Evolutionary conservation across 2,329 filamentous ascomycete species (phyloP), one percentile per base, ranked within the genome.

Genomic region (Aspergillus brunneoviolaceus): DNA sequence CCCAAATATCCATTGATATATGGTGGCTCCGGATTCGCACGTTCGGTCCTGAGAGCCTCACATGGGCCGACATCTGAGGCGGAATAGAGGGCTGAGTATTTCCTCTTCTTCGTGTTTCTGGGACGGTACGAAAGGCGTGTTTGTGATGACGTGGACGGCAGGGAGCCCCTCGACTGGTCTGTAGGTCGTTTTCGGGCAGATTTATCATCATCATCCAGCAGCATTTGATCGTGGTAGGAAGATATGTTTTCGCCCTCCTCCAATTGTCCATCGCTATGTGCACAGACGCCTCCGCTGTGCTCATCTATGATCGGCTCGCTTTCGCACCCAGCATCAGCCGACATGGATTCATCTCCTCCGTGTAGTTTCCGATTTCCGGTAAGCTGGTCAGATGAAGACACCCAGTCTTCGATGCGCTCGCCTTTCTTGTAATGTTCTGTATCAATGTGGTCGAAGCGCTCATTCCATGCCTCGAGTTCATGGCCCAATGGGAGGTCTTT

Each of bases 401-500:
- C 42, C 76, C 76, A 78, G 39, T 71, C 65, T 6, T 59, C 66
- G 23, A 77, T 75, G 6, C 66, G 65, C 55, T 75, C 62, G 4
- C 74, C 74, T 55, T 76, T 74, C 51, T 73, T 75, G 58, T 79
- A 80, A 66, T 81, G 79, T 53, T 75, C 64, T 16, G 84, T 74
- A 60, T 92, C 91, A 64, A 96, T 93, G 69, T 96, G 92, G 66
- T 93, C 79, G 64, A 85, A 86, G 2, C 87, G 75, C 63, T 85
- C 82, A 7, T 84, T 84, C 83, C 84, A 85, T 0, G 86, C 85
- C 25, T 83, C 83, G 1, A 80, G 72, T 4, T 83, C 81, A 35
- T 77, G 76, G 23, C 79, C 77, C 31, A 87, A 79, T n/a, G 78
- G 73, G 14, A 91, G 77, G 21, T 87, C 80, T 19, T 76, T 68